Evolutionary conservation across 1,139 yeast species (phyloP).

Genomic region (Yamadazyma blattariae): DNA sequence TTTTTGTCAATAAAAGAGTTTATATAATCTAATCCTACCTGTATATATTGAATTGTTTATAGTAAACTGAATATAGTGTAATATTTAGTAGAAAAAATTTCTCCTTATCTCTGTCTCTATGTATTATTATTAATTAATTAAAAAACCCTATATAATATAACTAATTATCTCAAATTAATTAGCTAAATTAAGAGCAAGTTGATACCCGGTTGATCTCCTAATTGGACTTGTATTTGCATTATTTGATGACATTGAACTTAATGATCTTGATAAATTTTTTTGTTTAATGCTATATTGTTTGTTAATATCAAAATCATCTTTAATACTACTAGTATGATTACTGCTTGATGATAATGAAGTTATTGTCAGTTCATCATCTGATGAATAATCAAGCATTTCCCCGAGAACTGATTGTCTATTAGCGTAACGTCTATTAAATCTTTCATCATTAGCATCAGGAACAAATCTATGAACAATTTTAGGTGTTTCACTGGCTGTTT

Average conservation of each 20-base stretch:
- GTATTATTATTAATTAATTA: background rate
- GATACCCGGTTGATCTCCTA: conserved; percentile 20
- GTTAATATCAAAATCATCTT: conserved; percentile 15
- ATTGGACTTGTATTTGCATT: conserved; percentile 14
- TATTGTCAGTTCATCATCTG: conserved; percentile 16
- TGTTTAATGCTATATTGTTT: conserved; percentile 21
- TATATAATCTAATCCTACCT: conserved; percentile 6
- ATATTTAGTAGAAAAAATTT: too few species aligned
- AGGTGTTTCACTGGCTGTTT: conserved; percentile 6
- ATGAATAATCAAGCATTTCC: conserved; percentile 46
- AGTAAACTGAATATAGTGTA: conserved; percentile 5
- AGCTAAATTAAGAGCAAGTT: conserved; percentile 12
- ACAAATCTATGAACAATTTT: conserved; percentile 5
- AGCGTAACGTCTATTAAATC: conserved; percentile 19
- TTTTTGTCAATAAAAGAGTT: too few species aligned
- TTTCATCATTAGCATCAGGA: conserved; percentile 21
- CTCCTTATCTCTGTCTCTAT: too few species aligned
- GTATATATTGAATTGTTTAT: conserved; percentile 17
- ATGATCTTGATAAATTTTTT: conserved; percentile 9
- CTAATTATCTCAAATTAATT: conserved; percentile 3
- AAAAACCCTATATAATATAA: background rate
- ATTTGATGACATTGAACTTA: conserved; percentile 14
- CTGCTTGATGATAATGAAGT: conserved; percentile 2
- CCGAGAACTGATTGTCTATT: conserved; percentile 45
- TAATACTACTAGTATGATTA: conserved; percentile 8